A percentile compares a stretch with the other conserved stretches of the same genome.
phyloP scores from a whole-genome alignment of 805 yeast genomes.

The Suhomyces emberorum region DNA sequence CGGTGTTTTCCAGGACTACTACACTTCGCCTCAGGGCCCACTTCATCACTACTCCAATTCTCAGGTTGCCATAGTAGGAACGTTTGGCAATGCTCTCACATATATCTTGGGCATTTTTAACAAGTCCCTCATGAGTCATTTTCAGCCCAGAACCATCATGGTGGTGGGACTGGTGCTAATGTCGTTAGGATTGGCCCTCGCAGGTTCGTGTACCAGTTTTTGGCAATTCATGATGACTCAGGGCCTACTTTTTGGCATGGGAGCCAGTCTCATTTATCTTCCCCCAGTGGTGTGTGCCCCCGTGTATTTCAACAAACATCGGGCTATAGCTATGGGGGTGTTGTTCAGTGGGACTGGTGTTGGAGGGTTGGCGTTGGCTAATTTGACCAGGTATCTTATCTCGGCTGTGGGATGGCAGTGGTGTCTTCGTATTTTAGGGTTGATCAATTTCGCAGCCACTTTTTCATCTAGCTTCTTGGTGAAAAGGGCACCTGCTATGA shows the following conservation, averaged over 20 bases:
- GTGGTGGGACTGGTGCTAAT: slow-evolving; percentile 21
- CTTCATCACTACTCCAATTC: slow-evolving; percentile 19
- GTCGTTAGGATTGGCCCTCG: slow-evolving; percentile 26
- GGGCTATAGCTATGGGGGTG: slow-evolving; percentile 34
- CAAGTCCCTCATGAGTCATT: slow-evolving; percentile 14
- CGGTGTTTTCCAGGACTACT: slow-evolving; percentile 38
- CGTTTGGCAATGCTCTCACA: slow-evolving; percentile 27
- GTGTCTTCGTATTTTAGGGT: slow-evolving; percentile 28
- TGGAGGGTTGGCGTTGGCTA: slow-evolving; percentile 32
- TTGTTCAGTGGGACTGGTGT: slow-evolving; percentile 35
- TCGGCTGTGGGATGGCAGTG: slow-evolving; percentile 31
- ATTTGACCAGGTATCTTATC: slow-evolving; percentile 22
- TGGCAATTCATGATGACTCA: slow-evolving; percentile 31
- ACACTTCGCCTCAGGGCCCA: slow-evolving; percentile 27
- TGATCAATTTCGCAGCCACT: slow-evolving; percentile 19
- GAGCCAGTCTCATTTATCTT: slow-evolving; percentile 27
- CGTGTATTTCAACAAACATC: slow-evolving; percentile 23
- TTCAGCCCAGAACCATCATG: slow-evolving; percentile 22
- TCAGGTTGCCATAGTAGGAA: slow-evolving; percentile 31
- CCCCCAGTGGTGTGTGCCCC: slow-evolving; percentile 36
- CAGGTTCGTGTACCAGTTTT: slow-evolving; percentile 17
- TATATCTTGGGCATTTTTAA: slow-evolving; percentile 27
- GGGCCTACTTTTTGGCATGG: slow-evolving; percentile 32
- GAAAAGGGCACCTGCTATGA: slow-evolving; percentile 8
- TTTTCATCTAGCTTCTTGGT: slow-evolving; percentile 14